Base-by-base conservation (phyloP, 768 basidiomycete genomes). In the Russula lepida region DNA sequence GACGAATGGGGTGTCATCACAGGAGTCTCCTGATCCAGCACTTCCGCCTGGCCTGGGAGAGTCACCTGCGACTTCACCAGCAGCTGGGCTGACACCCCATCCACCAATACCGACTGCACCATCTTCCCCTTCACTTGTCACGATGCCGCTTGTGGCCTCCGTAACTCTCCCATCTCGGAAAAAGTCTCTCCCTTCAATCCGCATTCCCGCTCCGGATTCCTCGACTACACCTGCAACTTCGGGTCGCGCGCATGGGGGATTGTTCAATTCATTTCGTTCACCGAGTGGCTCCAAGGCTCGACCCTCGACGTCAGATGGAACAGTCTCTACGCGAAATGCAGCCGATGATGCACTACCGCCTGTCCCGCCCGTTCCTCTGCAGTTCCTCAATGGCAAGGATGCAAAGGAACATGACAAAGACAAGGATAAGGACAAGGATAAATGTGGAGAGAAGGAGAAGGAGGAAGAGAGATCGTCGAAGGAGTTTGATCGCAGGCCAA, bases 401-500 rank as follows among this genome's bases (percentile, higher is more conserved):
- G 21, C 32, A 23, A 71, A 73, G 54, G 74, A 73, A 25, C 43
- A 44, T 44, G 43, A 44, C 12, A 67, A 66, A 41, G 66, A 66
- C 17, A 64, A 61, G 28, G 70, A 70, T 39, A 68, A 67, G 28
- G 70, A 70, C 39, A 68, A 67, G 55, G 70, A 71, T 43, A 65
- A 66, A 28, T 60, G 63, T 55, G 61, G 68, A 58, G 72, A 70
- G 58, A 62, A 69, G 57, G 72, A 70, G 75, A 68, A 76, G 76
- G 62, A 63, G 46, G 62, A 44, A 21, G 62, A 53, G 23, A 65
- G 66, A 32, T 69, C 68, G 32, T 69, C 62, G 27, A 67, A 61
- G 32, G 65, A 79, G 66, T 65, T 75, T 66, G 78, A 75, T 46
- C 75, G 75, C 58, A 79, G 78, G 65, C 64, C 74, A 17, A 74